Evolutionary conservation across 345 rosid genomes (phyloP), one percentile per base, ranked within the genome.

Genomic region (Salix caprea): DNA sequence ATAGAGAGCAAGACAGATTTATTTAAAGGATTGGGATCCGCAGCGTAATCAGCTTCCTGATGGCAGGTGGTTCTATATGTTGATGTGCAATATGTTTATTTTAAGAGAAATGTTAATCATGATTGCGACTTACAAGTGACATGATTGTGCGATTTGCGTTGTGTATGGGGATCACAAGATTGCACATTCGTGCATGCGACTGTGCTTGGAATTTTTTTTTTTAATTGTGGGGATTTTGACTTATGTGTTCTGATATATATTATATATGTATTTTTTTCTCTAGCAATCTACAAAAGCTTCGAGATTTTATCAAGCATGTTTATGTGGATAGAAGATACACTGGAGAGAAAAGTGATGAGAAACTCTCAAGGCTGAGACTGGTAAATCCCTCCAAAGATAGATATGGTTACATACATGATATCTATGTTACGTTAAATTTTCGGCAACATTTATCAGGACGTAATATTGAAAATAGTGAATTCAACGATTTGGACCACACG

Each of bases 271-370:
- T 36, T 37, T 80, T 84, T 40, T 2, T 40, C 72, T 85, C 82
- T 90, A 93, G 98, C 82, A 86, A 96, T 83, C 88, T 92, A 21
- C 82, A 83, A 42, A 88, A 80, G 80, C 89, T 91, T 58, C 81
- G 97, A 72, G 93, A 88, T 72, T 96, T 96, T 80, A 90, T 96
- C 84, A 93, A 83, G 87, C 91, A 86, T 58, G 94, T 92, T 58
- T 96, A 96, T 78, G 96, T 92, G 66, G 98, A 90, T 61, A 86
- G 88, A 77, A 87, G 74, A 82, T 96, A 85, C 81, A 74, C 80
- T 19, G 89, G 91, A 60, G 90, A 88, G 79, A 83, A 85, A 78
- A 78, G 73, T 80, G 46, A 34, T 1, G 91, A 84, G 50, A 89
- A 72, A 70, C 77, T 82, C 75, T 85, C 87, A 6, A 79, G 62